phyloP scores from a whole-genome alignment of 2,329 filamentous ascomycete genomes.

The Aureobasidium sp. region DNA sequence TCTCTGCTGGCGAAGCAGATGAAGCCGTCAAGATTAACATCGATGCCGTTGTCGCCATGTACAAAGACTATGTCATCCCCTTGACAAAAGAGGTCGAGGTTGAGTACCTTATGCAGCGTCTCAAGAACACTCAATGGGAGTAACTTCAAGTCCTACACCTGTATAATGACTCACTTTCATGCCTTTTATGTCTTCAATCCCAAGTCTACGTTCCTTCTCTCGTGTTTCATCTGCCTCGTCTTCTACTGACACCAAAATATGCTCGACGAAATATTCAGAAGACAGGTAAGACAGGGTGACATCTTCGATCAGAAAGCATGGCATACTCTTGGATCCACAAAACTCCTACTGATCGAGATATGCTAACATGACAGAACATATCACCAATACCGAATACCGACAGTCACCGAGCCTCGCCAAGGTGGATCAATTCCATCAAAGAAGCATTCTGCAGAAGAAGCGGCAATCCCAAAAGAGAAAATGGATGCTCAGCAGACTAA shows the following conservation, averaged over 20 bases:
- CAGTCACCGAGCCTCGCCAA: no score
- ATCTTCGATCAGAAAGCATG: background rate
- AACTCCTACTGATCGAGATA: background rate
- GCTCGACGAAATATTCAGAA: background rate
- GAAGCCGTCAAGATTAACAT: constrained; percentile 73
- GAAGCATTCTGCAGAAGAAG: no score
- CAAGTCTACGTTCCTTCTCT: no score
- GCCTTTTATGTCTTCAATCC: background rate
- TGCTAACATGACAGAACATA: background rate
- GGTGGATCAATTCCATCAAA: no score
- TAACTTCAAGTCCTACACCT: constrained; percentile 19
- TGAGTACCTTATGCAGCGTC: constrained; percentile 92
- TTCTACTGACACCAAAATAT: no score
- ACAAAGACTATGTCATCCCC: constrained; percentile 78
- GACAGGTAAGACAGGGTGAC: background rate
- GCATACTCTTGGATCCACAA: no score
- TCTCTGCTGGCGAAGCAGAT: constrained; percentile 41
- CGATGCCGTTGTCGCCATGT: constrained; percentile 85
- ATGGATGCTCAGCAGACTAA: no score
- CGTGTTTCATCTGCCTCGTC: no score
- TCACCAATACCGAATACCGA: background rate
- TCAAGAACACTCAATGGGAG: constrained; percentile 52
- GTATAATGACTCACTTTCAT: background rate
- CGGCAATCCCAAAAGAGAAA: no score
- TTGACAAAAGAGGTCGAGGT: constrained; percentile 98